Percentiles rank a stretch among this genome's conserved stretches.
Evolutionary conservation across 164 flowering plant species (phyloP).

Genomic region (Santalum album): DNA sequence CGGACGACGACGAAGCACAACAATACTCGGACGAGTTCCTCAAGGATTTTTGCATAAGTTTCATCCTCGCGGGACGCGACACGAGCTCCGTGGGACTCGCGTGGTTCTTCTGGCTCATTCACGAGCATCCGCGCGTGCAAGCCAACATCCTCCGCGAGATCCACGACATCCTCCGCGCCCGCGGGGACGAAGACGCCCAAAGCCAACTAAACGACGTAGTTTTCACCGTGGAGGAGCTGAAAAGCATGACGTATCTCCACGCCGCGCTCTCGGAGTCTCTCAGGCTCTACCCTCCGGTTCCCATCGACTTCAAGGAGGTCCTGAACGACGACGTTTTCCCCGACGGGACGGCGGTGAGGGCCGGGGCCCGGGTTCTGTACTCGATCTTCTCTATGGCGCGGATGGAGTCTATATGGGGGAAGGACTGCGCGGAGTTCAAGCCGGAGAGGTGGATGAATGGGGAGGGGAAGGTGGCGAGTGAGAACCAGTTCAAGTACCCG

Average conservation of each 20-base stretch:
- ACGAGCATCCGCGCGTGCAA: slow-evolving; percentile 41
- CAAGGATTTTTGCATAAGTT: slow-evolving; percentile 55
- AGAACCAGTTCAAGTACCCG: slow-evolving; percentile 36
- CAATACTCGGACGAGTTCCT: slow-evolving; percentile 29
- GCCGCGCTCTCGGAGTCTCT: slow-evolving; percentile 57
- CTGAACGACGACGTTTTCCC: slow-evolving; percentile 47
- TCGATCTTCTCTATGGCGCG: slow-evolving; percentile 37
- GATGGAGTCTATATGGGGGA: slow-evolving; percentile 47
- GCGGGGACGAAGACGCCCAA: background rate
- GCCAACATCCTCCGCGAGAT: slow-evolving; percentile 34
- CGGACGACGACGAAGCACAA: slow-evolving; percentile 4
- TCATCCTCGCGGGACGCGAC: slow-evolving; percentile 74
- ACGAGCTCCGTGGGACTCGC: slow-evolving; percentile 64
- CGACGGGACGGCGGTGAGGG: slow-evolving; percentile 33
- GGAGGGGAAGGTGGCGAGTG: slow-evolving; percentile 32
- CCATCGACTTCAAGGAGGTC: slow-evolving; percentile 47
- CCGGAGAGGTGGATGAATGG: slow-evolving; percentile 54
- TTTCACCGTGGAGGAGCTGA: slow-evolving; percentile 32
- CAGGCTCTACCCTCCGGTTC: slow-evolving; percentile 60
- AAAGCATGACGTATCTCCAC: slow-evolving; percentile 57
- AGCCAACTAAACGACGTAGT: background rate
- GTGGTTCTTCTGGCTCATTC: slow-evolving; percentile 70
- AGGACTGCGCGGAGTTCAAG: slow-evolving; percentile 47
- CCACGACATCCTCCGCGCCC: slow-evolving; percentile 10
- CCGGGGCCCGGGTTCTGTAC: slow-evolving; percentile 37